Evolutionary conservation across 495 filamentous ascomycete genomes (phyloP).

Genomic region (Astrocystis sublimbata): DNA sequence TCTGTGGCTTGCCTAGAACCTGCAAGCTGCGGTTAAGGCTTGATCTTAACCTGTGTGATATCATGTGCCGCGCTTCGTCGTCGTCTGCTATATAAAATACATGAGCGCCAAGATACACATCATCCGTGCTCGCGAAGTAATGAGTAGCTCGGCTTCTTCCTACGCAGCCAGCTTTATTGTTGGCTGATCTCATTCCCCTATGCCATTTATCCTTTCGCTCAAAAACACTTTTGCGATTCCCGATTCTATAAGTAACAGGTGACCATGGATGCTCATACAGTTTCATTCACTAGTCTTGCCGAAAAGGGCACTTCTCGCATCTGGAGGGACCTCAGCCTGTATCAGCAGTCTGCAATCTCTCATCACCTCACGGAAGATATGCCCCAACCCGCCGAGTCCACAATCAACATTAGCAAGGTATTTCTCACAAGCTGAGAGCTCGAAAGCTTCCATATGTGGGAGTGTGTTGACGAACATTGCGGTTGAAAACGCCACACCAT

Average conservation of each 20-base stretch:
- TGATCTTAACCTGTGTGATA: neutral
- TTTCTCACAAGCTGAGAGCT: constrained; percentile 29
- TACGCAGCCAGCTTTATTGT: neutral
- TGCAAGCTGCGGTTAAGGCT: neutral
- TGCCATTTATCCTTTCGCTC: neutral
- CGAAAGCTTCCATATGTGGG: constrained; percentile 36
- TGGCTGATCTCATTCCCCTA: neutral
- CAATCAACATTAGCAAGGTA: constrained; percentile 34
- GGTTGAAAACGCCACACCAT: constrained; percentile 30
- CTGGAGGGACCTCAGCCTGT: constrained; percentile 48
- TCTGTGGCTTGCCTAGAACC: neutral
- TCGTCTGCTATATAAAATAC: neutral
- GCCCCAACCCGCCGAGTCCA: constrained; percentile 22
- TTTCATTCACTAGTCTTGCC: constrained; percentile 47
- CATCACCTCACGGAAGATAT: constrained; percentile 27
- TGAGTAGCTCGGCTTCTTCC: neutral
- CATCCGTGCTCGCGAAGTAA: neutral
- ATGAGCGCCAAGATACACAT: neutral
- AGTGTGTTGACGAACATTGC: constrained; percentile 30
- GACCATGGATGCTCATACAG: constrained; percentile 53
- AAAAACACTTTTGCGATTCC: neutral
- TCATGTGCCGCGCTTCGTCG: neutral
- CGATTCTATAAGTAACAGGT: neutral
- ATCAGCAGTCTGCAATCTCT: constrained; percentile 36
- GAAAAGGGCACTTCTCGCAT: constrained; percentile 45